phyloP scores from a whole-genome alignment of 1,139 yeast species.

The Saccharomyces hybrid region DNA sequence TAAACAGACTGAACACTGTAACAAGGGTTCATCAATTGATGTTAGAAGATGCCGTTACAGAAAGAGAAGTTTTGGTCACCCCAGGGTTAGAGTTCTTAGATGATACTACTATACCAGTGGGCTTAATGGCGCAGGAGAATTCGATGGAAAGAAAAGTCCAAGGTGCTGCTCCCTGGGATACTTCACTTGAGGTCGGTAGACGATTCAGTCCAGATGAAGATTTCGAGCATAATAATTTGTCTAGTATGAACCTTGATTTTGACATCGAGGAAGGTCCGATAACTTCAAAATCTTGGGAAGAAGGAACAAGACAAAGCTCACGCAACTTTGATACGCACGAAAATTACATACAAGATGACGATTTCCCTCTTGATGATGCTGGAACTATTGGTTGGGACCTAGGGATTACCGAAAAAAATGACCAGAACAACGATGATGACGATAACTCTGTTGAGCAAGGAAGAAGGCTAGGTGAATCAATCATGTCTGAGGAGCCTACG shows the following conservation, averaged over 20 bases:
- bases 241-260: constrained; percentile 30
- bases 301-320: constrained; percentile 51
- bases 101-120: constrained; percentile 14
- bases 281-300: constrained; percentile 38
- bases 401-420: constrained; percentile 20
- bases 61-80: constrained; percentile 60
- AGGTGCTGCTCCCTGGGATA: constrained; percentile 30
- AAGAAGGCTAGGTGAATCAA: constrained; percentile 9
- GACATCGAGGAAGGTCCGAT: constrained; percentile 18
- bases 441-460: constrained; percentile 48
- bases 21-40: constrained; percentile 49
- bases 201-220: constrained; percentile 36
- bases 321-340: constrained; percentile 5
- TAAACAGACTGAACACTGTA: constrained; percentile 44
- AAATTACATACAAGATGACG: constrained; percentile 13
- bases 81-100: constrained; percentile 48
- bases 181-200: constrained; percentile 31
- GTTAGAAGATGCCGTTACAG: constrained; percentile 72
- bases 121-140: constrained; percentile 15
- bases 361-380: constrained; percentile 14
- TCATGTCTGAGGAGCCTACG: constrained; percentile 12
- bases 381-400: constrained; percentile 9
- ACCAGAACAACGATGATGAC: constrained; percentile 30
- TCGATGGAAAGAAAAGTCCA: constrained; percentile 26
- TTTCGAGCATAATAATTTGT: constrained; percentile 15